Evolutionary conservation across 2,329 filamentous ascomycete genomes (phyloP).

Genomic region (Beauveria sp.): DNA sequence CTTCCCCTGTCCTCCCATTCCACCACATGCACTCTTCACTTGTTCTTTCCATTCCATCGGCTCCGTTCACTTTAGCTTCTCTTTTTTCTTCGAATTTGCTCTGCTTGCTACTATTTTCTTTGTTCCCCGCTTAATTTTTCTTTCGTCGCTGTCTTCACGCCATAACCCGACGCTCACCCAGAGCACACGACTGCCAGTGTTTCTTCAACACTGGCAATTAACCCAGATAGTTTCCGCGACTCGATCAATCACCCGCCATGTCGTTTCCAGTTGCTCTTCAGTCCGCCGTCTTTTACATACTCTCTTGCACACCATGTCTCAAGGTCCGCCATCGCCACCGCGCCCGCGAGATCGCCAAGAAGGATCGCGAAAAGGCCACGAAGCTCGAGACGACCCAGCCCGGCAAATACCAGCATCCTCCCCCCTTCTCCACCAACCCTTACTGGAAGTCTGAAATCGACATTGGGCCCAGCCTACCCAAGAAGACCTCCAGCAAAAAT

Average conservation of each 20-base stretch:
- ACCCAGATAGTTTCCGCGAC: neutral
- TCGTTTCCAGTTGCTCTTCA: slow-evolving; percentile 55
- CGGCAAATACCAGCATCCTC: slow-evolving; percentile 67
- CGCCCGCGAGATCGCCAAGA: slow-evolving; percentile 61
- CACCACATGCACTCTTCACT: slow-evolving; percentile 4
- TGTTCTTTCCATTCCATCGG: slow-evolving; percentile 1
- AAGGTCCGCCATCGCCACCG: slow-evolving; percentile 62
- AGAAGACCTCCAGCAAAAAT: slow-evolving; percentile 51
- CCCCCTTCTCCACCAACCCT: slow-evolving; percentile 77
- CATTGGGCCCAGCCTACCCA: slow-evolving; percentile 68
- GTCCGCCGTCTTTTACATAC: slow-evolving; percentile 70
- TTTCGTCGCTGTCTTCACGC: neutral
- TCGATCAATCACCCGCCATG: slow-evolving; percentile 23
- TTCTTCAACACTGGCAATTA: too few relatives aligned
- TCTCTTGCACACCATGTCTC: slow-evolving; percentile 72
- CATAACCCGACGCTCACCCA: neutral
- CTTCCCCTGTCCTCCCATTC: slow-evolving; percentile 2
- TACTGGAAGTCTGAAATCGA: slow-evolving; percentile 84
- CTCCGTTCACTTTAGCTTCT: slow-evolving; percentile 1
- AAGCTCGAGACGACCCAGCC: slow-evolving; percentile 62
- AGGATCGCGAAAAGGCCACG: slow-evolving; percentile 52
- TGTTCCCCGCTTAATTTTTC: neutral
- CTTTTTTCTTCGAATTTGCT: neutral
- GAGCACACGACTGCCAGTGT: neutral
- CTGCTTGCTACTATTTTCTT: neutral